A percentile compares a stretch with the other conserved stretches of the same genome.
These are phyloP conservation scores for Vitis cinerea DNA, from an alignment of 164 flowering plant species.

Conservation along the genomic window DNA sequence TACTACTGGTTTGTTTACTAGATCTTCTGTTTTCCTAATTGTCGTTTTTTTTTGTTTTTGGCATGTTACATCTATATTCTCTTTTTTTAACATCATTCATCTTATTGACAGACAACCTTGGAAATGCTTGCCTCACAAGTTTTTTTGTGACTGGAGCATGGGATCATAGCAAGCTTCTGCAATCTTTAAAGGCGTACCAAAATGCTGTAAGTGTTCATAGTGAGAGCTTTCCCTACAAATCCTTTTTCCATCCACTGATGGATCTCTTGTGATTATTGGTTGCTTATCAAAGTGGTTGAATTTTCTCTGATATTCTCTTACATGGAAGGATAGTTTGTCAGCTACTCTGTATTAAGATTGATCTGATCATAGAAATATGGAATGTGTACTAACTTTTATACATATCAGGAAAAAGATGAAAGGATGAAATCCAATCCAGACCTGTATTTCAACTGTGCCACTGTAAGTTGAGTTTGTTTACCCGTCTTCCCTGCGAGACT, in stretches of 20 bases:
- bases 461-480: slow-evolving; percentile 48
- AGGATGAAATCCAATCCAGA: slow-evolving; percentile 77
- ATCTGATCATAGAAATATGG: not conserved
- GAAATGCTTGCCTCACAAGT: slow-evolving; percentile 86
- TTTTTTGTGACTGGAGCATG: slow-evolving; percentile 88
- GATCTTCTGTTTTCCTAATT: no score
- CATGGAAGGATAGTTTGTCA: not conserved
- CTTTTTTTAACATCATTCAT: slow-evolving; percentile 2
- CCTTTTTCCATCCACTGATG: not conserved
- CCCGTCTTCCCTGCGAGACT: not conserved
- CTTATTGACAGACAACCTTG: slow-evolving; percentile 67
- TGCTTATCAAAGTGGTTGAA: not conserved
- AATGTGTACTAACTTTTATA: slow-evolving; percentile 8
- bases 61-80: no score
- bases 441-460: slow-evolving; percentile 83
- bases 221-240: slow-evolving; percentile 1
- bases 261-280: not conserved
- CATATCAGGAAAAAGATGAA: slow-evolving; percentile 85
- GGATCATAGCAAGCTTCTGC: slow-evolving; percentile 74
- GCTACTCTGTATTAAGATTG: not conserved
- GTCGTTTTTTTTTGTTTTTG: no score
- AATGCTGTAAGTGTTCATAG: slow-evolving; percentile 68
- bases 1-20: not conserved
- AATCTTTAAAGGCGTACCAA: slow-evolving; percentile 83
- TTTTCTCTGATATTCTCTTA: not conserved